Evolutionary conservation across 768 basidiomycete species (phyloP), one percentile per base, ranked within the genome.

Genomic region (Tulasnella sp.): DNA sequence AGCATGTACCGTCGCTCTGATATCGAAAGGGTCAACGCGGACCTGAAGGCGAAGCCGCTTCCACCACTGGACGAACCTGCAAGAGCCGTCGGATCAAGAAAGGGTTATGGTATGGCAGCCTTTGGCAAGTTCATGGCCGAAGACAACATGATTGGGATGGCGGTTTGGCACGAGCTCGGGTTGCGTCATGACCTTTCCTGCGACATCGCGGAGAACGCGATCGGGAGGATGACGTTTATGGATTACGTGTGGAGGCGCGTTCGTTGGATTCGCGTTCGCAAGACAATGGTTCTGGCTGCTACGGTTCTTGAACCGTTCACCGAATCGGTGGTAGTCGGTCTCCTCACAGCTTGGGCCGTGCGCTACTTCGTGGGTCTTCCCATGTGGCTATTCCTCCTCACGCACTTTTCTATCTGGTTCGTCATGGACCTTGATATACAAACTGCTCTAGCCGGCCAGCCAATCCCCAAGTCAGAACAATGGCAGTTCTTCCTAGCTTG

Each of bases 191-290:
- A 94, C 78, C 87, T 99, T 79, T 96, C 95, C 0, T 92, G 90
- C 82, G 97, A 99, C 82, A 90, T 97, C 75, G 96, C 92, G 0
- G 88, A 90, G 69, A 98, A 99, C 82, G 90, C 91, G 11, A 90
- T 99, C 67, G 96, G 95, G 26, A 90, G 91, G 80, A 96, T 99
- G 92, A 86, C 91, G 1, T 86, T 99, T 74, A 84, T 84, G 42
- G 95, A 93, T 82, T 99, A 98, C 84, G 87, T 98, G 78, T 90
- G 90, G 87, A 89, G 98, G 46, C 91, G 98, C 39, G 91, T 95
- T 26, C 91, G 98, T 2, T 99, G 98, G 98, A 95, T 99, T 82
- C 90, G 98, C 67, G 97, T 99, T 42, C 90, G 98, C 74, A 98
- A 96, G 84, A 91, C 91, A 82, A 99, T 99, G 95, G 92, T 94